A percentile compares a stretch with the other conserved stretches of the same genome.
Conservation (phyloP, 2,329 filamentous ascomycete genomes). For the Pezicula carpinea region DNA sequence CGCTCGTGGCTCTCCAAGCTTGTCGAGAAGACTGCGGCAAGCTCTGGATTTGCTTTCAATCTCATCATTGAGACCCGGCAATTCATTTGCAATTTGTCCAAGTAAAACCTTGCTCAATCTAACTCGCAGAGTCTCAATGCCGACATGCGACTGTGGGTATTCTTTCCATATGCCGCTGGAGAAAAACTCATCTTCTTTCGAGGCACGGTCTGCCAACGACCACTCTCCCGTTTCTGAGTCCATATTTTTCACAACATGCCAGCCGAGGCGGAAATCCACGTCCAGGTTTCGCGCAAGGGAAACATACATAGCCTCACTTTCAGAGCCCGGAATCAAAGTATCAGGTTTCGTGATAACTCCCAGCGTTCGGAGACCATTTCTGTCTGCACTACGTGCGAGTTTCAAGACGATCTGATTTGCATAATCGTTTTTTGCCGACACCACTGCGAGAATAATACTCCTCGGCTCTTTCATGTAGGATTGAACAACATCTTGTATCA, state of each 20-base stretch:
- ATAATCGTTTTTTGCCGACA: slow-evolving; percentile 55
- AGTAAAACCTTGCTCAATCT: slow-evolving; percentile 48
- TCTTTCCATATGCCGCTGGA: slow-evolving; percentile 34
- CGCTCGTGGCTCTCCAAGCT: slow-evolving; percentile 44
- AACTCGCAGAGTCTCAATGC: slow-evolving; percentile 41
- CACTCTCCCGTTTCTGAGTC: slow-evolving; percentile 32
- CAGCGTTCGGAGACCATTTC: slow-evolving; percentile 33
- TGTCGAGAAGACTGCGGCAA: slow-evolving; percentile 34
- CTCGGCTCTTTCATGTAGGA: slow-evolving; percentile 50
- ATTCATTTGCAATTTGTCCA: slow-evolving; percentile 39
- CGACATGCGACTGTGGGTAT: slow-evolving; percentile 34
- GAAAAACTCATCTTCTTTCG: slow-evolving; percentile 40
- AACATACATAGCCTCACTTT: slow-evolving; percentile 35
- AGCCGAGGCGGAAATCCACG: slow-evolving; percentile 44
- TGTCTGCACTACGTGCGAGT: slow-evolving; percentile 37
- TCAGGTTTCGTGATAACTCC: slow-evolving; percentile 57
- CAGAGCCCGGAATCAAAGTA: slow-evolving; percentile 35
- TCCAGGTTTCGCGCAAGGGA: slow-evolving; percentile 41
- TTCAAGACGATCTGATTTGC: slow-evolving; percentile 54
- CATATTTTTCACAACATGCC: slow-evolving; percentile 47
- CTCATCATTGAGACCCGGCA: slow-evolving; percentile 41
- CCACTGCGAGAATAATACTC: slow-evolving; percentile 51
- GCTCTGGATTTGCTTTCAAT: slow-evolving; percentile 33
- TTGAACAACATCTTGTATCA: slow-evolving; percentile 43
- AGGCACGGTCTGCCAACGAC: slow-evolving; percentile 32